phyloP scores from a whole-genome alignment of 2,329 filamentous ascomycete genomes.

The Aplosporella prunicola region DNA sequence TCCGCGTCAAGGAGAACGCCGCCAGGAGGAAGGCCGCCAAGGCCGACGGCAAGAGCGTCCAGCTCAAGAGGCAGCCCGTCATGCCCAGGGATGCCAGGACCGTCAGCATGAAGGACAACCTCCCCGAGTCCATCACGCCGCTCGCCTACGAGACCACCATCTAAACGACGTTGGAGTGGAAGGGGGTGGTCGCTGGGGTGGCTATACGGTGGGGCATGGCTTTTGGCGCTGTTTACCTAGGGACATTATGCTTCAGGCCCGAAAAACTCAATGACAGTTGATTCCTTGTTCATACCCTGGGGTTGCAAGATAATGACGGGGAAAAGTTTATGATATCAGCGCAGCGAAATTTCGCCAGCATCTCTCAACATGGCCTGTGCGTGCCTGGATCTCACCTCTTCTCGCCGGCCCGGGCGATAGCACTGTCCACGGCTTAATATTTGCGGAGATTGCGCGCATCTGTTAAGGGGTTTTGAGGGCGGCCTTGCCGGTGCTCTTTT shows the following conservation, averaged over 20 bases:
- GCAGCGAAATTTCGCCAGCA: no score
- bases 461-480: no score
- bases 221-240: constrained; percentile 11
- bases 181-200: constrained; percentile 7
- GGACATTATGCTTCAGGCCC: constrained; percentile 11
- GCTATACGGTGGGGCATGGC: constrained; percentile 8
- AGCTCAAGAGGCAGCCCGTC: constrained; percentile 84
- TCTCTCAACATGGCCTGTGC: no score
- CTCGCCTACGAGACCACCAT: constrained; percentile 98
- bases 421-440: no score
- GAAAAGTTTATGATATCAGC: no score
- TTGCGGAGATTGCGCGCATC: no score
- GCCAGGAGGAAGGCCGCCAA: constrained; percentile 88
- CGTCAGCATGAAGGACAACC: constrained; percentile 70
- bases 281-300: no score
- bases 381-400: no score
- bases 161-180: constrained; percentile 43
- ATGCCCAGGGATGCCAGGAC: constrained; percentile 72
- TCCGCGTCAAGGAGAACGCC: constrained; percentile 93
- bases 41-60: constrained; percentile 73
- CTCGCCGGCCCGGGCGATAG: no score
- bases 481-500: no score
- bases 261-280: constrained; percentile 8
- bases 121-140: constrained; percentile 83
- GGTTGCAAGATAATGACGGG: no score